Evolutionary conservation across 768 basidiomycete species (phyloP).

Genomic region (Lentinula detonsa): DNA sequence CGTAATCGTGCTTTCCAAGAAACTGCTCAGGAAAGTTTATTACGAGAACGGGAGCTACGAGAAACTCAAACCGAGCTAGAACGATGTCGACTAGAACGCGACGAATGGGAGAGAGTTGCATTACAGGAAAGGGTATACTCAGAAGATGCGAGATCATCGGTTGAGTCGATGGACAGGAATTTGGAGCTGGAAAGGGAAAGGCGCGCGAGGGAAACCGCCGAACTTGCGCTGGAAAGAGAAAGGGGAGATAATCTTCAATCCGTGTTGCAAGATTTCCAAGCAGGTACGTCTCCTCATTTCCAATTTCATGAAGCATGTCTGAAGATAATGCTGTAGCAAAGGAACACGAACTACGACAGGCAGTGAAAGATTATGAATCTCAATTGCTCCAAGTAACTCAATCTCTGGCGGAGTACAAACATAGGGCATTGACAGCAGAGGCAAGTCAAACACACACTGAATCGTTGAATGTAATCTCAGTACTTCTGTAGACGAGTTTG

Average conservation of each 20-base stretch:
- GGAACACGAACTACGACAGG: conserved; percentile 83
- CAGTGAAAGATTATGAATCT: conserved; percentile 75
- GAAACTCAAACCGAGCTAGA: conserved; percentile 87
- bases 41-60: conserved; percentile 75
- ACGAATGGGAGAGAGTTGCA: conserved; percentile 47
- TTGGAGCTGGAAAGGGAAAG: conserved; percentile 60
- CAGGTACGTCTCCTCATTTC: conserved; percentile 46
- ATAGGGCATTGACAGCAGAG: conserved; percentile 84
- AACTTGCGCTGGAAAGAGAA: conserved; percentile 65
- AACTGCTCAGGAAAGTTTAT: conserved; percentile 59
- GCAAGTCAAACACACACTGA: conserved; percentile 29
- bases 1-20: conserved; percentile 62
- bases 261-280: conserved; percentile 93
- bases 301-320: conserved; percentile 4
- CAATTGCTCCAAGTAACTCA: conserved; percentile 66
- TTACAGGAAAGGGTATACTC: conserved; percentile 59
- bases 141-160: conserved; percentile 61
- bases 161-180: conserved; percentile 55
- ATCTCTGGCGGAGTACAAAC: conserved; percentile 86
- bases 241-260: conserved; percentile 82
- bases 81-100: conserved; percentile 73
- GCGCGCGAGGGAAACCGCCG: conserved; percentile 45
- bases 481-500: conserved; percentile 53
- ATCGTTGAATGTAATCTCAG: conserved; percentile 1
- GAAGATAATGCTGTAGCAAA: conserved; percentile 49